phyloP scores from a whole-genome alignment of 2,329 filamentous ascomycete genomes.

The Madurella fahalii region DNA sequence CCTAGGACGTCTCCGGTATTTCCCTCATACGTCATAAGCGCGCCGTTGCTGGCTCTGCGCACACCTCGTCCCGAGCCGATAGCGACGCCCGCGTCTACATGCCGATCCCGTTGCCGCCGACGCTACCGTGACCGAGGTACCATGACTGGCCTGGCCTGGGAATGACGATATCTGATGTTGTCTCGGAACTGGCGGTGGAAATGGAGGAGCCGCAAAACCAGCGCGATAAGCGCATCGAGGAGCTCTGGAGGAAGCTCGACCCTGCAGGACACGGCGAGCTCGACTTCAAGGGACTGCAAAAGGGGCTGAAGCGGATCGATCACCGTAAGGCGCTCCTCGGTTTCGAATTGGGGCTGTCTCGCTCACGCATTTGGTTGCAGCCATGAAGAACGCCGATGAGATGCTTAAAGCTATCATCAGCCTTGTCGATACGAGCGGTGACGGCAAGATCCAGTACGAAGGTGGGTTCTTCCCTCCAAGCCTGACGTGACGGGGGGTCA shows the following conservation, averaged over 20 bases:
- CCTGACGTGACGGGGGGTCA: neutral
- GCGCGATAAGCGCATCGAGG: slow-evolving; percentile 75
- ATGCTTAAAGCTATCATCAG: slow-evolving; percentile 77
- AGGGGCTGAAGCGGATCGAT: slow-evolving; percentile 81
- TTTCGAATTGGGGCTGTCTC: slow-evolving; percentile 8
- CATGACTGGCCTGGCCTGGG: slow-evolving; percentile 34
- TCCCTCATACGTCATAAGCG: slow-evolving; percentile 24
- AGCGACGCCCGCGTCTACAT: slow-evolving; percentile 13
- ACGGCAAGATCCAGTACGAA: slow-evolving; percentile 87
- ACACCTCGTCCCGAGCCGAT: neutral
- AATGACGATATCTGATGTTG: slow-evolving; percentile 48
- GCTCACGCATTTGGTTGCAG: slow-evolving; percentile 33
- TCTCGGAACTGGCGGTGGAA: slow-evolving; percentile 55
- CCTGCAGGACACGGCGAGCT: slow-evolving; percentile 71
- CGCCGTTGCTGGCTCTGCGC: neutral
- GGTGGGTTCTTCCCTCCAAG: slow-evolving; percentile 48
- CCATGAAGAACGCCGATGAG: slow-evolving; percentile 83
- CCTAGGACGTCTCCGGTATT: slow-evolving; percentile 1
- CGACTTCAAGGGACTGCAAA: slow-evolving; percentile 78
- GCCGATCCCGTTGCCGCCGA: neutral
- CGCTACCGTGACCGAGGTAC: slow-evolving; percentile 23
- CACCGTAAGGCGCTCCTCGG: slow-evolving; percentile 62
- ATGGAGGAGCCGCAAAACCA: slow-evolving; percentile 72
- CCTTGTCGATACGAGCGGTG: slow-evolving; percentile 76
- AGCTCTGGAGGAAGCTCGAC: slow-evolving; percentile 81